Percentiles rank a stretch among this genome's conserved stretches.
These are phyloP conservation scores for Pelargonium nanum DNA, from an alignment of 345 rosid species.

Conservation along the genomic window DNA sequence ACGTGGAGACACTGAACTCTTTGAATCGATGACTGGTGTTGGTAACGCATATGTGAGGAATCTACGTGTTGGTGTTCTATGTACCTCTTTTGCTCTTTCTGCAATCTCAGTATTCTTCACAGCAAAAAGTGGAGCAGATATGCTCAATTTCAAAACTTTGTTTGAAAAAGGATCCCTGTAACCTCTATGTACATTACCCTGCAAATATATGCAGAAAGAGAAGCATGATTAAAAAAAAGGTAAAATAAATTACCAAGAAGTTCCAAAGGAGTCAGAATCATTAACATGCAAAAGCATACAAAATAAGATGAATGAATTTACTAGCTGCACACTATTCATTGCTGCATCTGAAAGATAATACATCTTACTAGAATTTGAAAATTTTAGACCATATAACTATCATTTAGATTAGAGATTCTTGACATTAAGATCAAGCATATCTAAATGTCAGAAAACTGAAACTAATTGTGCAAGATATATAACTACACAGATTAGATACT, in stretches of 20 bases:
- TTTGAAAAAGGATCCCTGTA: slow-evolving; percentile 30
- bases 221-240: not conserved
- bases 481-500: not conserved
- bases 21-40: slow-evolving; percentile 59
- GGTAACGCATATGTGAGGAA: slow-evolving; percentile 78
- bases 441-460: not conserved
- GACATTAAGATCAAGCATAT: not conserved
- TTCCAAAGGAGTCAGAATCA: not conserved
- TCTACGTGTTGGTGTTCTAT: slow-evolving; percentile 44
- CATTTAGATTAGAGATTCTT: not conserved
- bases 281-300: no score
- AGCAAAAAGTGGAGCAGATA: slow-evolving; percentile 72
- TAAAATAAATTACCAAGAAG: not conserved
- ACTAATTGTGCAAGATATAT: slow-evolving; percentile 1
- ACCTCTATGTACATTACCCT: slow-evolving; percentile 37
- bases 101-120: slow-evolving; percentile 38
- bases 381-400: no score
- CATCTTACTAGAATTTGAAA: no score
- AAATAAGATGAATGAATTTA: no score
- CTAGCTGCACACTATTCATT: no score
- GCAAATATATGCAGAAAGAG: slow-evolving; percentile 17
- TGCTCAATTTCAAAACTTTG: slow-evolving; percentile 33
- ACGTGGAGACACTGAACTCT: slow-evolving; percentile 32
- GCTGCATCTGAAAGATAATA: no score
- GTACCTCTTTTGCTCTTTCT: slow-evolving; percentile 44